Base-by-base conservation (phyloP, 2,329 filamentous ascomycete species). In the Colletotrichum tamarilloi region DNA sequence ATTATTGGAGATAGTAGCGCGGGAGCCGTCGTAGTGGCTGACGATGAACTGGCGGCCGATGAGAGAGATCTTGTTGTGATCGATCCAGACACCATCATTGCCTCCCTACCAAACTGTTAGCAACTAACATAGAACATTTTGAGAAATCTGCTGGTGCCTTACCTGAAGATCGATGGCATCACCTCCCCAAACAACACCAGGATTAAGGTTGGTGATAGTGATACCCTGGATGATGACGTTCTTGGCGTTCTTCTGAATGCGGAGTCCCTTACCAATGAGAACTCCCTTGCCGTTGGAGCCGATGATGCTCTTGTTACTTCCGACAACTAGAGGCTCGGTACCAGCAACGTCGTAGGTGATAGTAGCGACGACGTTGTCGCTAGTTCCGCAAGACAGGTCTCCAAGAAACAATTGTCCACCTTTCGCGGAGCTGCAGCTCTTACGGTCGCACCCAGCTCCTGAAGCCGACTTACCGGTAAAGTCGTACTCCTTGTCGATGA, bases 161-260 rank as follows among this genome's bases (percentile, higher is more conserved):
- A 26, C 24, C 24, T 26, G 24, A 26, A 74, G 28, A 22, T 67
- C 63, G 1, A 83, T 79, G 6, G 80, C 81, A 73, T 83, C 82
- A 11, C 82, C 82, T 46, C 81, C 81, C 82, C 82, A 84, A 70
- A 83, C 85, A 77, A 76, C 79, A 75, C 75, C 81, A 1, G 83
- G 77, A 79, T 86, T 85, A 59, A 87, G 82, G 38, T 80, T 68
- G 74, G 85, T 85, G 75, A 88, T 82, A 65, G 83, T 83, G n/a
- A 89, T 76, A 78, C 88, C 88, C 64, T 85, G 86, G 62, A 88
- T 80, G 74, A 88, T 87, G 71, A 89, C 85, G 77, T 89, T 88
- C 75, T 80, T 84, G 30, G 80, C 81, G 22, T 80, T 78, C 59
- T 77, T 78, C 76, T 85, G 84, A 70, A 88, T 79, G 22, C 81